Evolutionary conservation across 441 rosid genomes (phyloP).

Genomic region (Populus hybrid): DNA sequence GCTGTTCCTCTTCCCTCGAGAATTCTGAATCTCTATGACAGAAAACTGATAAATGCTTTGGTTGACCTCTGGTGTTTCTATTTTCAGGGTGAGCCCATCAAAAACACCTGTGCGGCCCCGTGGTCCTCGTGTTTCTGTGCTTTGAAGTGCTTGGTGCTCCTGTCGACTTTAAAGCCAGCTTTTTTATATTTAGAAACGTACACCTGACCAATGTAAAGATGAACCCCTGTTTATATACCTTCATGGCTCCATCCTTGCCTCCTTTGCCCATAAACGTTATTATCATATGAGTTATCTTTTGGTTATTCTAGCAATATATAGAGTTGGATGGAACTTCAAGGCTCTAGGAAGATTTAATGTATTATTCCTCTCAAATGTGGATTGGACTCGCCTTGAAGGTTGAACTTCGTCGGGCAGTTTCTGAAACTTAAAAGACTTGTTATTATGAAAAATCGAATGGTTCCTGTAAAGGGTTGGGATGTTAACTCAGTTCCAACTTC

Average conservation of each 20-base stretch:
- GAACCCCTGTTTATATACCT: conserved; percentile 35
- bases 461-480: not conserved
- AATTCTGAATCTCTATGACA: not conserved
- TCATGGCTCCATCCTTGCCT: conserved; percentile 18
- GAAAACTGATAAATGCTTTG: not conserved
- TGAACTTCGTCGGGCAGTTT: conserved; percentile 13
- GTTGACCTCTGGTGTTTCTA: not conserved
- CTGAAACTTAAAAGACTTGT: conserved; percentile 13
- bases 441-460: not conserved
- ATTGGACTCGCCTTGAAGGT: conserved; percentile 17
- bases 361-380: conserved; percentile 21
- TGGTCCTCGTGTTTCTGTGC: conserved; percentile 41
- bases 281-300: conserved; percentile 19
- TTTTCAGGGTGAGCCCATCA: conserved; percentile 92
- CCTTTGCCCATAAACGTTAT: conserved; percentile 27
- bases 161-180: conserved; percentile 21
- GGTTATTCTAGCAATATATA: conserved; percentile 21
- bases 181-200: conserved; percentile 31
- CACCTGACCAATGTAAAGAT: conserved; percentile 48
- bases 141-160: conserved; percentile 32
- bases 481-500: not conserved
- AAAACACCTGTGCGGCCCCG: conserved; percentile 97
- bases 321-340: conserved; percentile 41
- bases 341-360: conserved; percentile 29
- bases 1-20: not conserved